Conservation (phyloP, 495 filamentous ascomycete species). For the Thermochaetoides thermophila region DNA sequence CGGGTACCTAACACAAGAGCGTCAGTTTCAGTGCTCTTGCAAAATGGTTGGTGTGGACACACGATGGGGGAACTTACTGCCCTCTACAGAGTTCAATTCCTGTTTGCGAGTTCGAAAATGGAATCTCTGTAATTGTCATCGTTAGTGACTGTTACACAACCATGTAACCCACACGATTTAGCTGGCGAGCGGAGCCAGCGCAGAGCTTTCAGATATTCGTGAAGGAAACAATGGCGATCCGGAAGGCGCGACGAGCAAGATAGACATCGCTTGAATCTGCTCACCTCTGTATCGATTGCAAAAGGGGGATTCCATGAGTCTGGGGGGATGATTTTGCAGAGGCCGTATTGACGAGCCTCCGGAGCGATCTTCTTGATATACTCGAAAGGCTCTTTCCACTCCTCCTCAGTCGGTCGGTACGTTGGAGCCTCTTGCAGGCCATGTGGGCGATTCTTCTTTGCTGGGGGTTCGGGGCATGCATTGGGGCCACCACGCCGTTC, state of each 20-base stretch:
- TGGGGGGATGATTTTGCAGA: conserved; percentile 90
- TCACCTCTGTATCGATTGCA: conserved; percentile 92
- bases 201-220: no score
- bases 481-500: conserved; percentile 75
- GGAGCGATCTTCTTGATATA: conserved; percentile 83
- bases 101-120: conserved; percentile 94
- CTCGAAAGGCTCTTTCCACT: conserved; percentile 84
- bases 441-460: conserved; percentile 61
- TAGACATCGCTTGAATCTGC: conserved; percentile 12
- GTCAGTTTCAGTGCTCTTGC: conserved; percentile 3
- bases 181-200: no score
- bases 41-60: conserved; percentile 3
- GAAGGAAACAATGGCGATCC: no score
- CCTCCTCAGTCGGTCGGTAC: conserved; percentile 78
- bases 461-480: conserved; percentile 57
- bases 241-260: no score
- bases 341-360: conserved; percentile 72
- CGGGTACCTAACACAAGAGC: conserved; percentile 69
- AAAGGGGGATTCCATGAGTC: conserved; percentile 89
- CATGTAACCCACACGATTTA: neutral
- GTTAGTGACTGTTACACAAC: conserved; percentile 4
- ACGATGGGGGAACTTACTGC: conserved; percentile 52
- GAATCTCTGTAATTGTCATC: conserved; percentile 50
- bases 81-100: conserved; percentile 96
- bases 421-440: conserved; percentile 83